Evolutionary conservation across 495 filamentous ascomycete genomes (phyloP).

Genomic region (Margaritispora aquatica): DNA sequence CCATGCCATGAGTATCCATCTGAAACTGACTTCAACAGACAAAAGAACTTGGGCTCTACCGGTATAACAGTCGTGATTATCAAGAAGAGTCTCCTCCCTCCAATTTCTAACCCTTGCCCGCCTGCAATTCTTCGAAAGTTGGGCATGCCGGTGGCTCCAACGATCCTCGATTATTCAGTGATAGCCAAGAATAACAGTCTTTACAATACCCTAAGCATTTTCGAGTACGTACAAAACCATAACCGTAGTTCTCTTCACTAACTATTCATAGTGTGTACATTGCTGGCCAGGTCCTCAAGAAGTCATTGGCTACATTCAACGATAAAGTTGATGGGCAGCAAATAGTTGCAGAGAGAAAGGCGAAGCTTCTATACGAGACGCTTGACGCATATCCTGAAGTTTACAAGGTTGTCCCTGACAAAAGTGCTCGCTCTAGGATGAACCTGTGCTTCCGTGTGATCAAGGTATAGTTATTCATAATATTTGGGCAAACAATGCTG

Average conservation of each 20-base stretch:
- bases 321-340: conserved; percentile 68
- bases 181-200: conserved; percentile 83
- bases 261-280: conserved; percentile 58
- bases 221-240: conserved; percentile 39
- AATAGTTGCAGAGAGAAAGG: conserved; percentile 63
- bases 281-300: conserved; percentile 74
- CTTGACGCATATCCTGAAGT: conserved; percentile 58
- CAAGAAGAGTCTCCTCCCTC: conserved; percentile 68
- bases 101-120: conserved; percentile 46
- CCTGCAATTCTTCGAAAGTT: conserved; percentile 64
- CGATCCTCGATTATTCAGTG: conserved; percentile 73
- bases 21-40: neutral
- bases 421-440: conserved; percentile 72
- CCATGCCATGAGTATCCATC: neutral
- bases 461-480: conserved; percentile 6
- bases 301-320: conserved; percentile 51
- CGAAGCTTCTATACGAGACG: conserved; percentile 62
- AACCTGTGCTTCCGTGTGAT: conserved; percentile 81
- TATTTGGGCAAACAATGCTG: neutral
- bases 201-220: conserved; percentile 93
- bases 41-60: conserved; percentile 76
- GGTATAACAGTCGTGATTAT: conserved; percentile 82
- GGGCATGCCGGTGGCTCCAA: conserved; percentile 68
- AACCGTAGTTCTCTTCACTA: neutral
- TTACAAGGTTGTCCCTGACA: conserved; percentile 57